Base-by-base conservation (phyloP, 306 rosid species). In the Potentilla sterilis region DNA sequence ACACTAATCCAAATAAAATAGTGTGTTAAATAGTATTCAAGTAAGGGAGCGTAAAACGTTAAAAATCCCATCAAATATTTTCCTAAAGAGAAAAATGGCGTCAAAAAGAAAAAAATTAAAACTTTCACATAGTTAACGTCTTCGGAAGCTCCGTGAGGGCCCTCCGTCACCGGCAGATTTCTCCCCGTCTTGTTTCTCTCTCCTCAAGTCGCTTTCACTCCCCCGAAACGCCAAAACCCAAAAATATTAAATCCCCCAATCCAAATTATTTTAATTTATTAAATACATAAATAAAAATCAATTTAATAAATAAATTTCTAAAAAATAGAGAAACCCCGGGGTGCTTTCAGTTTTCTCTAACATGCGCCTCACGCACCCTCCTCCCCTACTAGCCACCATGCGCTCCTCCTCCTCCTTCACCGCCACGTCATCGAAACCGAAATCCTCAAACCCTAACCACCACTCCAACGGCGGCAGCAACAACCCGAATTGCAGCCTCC, bases 301-400 rank as follows among this genome's bases (percentile, higher is more conserved):
- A 44, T 46, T 11, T 10, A 46, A 9, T 46, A 46, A 46, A 46
- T 46, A n/a, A n/a, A n/a, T n/a, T n/a, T n/a, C n/a, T 7, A 8
- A 19, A 54, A 51, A 63, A 40, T 12, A 24, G 22, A 75, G 38
- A 71, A 78, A 63, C 61, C 73, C 34, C 62, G 79, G 59, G 67
- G 64, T 37, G 65, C 61, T 76, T 76, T 67, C 57, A 32, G 46
- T 47, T 18, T 66, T 71, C 16, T 80, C 79, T 65, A 81, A 80
- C 87, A 87, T 87, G 91, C 91, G 80, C 81, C 85, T 77, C 69
- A 85, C 84, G 90, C 95, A 80, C 84, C 86, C 76, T 76, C 81
- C 81, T 57, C 70, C 19, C 7, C 28, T 28, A 28, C 40, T 37
- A 81, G 74, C 73, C 76, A 69, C 72, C 80, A 83, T 82, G 86